Conservation (phyloP, 345 rosid species). For the Gossypium sturtianum region DNA sequence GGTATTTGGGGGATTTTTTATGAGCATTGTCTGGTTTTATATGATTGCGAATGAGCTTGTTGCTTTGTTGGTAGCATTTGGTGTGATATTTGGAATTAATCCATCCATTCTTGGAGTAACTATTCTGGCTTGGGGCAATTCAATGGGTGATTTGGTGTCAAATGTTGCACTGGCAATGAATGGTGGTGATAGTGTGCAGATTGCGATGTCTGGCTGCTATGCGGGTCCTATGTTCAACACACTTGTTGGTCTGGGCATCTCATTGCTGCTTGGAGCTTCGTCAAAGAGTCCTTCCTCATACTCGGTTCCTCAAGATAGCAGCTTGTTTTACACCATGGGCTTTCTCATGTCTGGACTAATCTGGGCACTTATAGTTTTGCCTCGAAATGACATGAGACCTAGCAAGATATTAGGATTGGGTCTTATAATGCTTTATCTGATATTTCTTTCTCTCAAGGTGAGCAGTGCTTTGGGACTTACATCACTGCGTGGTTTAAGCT, state of each 20-base stretch:
- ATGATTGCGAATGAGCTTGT: conserved; percentile 94
- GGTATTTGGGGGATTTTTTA: conserved; percentile 85
- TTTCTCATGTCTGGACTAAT: conserved; percentile 56
- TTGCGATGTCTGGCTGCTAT: conserved; percentile 84
- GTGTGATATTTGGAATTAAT: conserved; percentile 53
- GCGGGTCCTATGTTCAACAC: conserved; percentile 99
- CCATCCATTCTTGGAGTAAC: conserved; percentile 88
- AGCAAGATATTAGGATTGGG: conserved; percentile 48
- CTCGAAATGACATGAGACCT: conserved; percentile 74
- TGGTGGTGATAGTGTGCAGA: conserved; percentile 75
- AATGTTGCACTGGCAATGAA: conserved; percentile 70
- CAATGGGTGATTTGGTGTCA: conserved; percentile 90
- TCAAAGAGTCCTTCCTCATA: conserved; percentile 48
- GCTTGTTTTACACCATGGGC: conserved; percentile 64
- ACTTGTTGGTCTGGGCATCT: conserved; percentile 68
- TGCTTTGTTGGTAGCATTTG: conserved; percentile 66
- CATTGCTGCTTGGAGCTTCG: conserved; percentile 70
- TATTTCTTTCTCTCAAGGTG: conserved; percentile 36
- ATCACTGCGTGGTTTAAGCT: conserved; percentile 21
- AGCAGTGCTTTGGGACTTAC: conserved; percentile 34
- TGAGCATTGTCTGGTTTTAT: conserved; percentile 95
- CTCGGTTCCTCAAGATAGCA: conserved; percentile 48
- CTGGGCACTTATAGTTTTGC: conserved; percentile 60
- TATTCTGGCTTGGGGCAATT: conserved; percentile 91
- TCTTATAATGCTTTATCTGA: conserved; percentile 34